phyloP scores from a whole-genome alignment of 257 asterid genomes.

The Scutellaria barbata region DNA sequence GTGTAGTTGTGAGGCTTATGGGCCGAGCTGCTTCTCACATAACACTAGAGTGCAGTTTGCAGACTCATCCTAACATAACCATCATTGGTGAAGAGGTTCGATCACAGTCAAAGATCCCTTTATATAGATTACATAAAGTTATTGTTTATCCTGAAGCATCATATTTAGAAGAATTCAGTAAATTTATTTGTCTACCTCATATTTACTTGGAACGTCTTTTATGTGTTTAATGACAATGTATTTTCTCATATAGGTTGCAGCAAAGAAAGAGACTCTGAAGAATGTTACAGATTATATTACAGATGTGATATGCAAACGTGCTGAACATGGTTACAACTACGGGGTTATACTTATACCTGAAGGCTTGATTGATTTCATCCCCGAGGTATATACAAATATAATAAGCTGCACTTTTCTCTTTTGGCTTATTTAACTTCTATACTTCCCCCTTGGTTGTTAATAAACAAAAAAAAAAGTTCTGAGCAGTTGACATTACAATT shows the following conservation, averaged over 20 bases:
- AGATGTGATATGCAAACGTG: conserved; percentile 71
- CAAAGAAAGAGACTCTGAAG: conserved; percentile 73
- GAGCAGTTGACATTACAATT: not conserved
- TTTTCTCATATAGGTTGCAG: conserved; percentile 60
- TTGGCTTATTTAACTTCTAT: too few species aligned
- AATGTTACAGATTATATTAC: conserved; percentile 69
- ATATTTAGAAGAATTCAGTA: not conserved
- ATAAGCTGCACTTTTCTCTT: too few species aligned
- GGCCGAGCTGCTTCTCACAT: conserved; percentile 90
- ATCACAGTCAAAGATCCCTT: too few species aligned
- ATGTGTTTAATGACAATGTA: not conserved
- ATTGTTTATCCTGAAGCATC: too few species aligned
- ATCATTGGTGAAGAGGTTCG: conserved; percentile 80
- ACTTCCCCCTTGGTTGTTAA: not conserved
- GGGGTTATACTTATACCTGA: conserved; percentile 86
- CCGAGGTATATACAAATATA: conserved; percentile 55
- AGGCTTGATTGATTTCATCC: conserved; percentile 83
- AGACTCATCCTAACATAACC: conserved; percentile 80
- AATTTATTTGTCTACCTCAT: not conserved
- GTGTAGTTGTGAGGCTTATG: conserved; percentile 82
- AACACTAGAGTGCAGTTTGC: conserved; percentile 79
- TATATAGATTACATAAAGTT: too few species aligned
- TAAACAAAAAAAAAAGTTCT: not conserved
- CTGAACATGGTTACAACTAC: conserved; percentile 67
- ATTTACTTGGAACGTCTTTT: not conserved